Evolutionary conservation across 495 filamentous ascomycete species (phyloP), one percentile per base, ranked within the genome.

Genomic region (Aspergillus leporis): DNA sequence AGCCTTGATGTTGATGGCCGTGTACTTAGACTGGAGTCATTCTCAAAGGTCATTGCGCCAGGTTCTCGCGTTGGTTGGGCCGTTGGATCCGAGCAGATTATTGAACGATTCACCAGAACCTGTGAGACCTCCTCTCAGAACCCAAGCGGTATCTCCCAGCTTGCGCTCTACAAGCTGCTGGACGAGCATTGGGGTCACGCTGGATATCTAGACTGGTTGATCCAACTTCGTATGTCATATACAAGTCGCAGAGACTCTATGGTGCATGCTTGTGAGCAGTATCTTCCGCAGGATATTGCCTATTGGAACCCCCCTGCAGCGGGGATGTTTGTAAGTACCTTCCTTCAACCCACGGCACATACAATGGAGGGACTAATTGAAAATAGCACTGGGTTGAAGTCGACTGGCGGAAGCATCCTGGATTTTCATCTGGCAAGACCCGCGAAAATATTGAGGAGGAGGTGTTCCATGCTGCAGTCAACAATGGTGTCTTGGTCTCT

Each of bases 181-280:
- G 94, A 98, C 55, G 92, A 97, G 71, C 82, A 85, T 51, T 98
- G 94, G 94, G 94, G 93, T 22, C 94, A 98, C 68, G 77, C 79
- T n/a, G 94, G 95, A 0, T 98, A 90, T 68, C 66, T 98, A 12
- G 81, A 90, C 64, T 98, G 94, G 94, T 74, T 98, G 68, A 90
- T 96, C 62, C 76, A 90, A 65, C 71, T 98, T 51, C 82, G 92
- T n/a, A 69, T 87, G 68, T 83, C 91, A 69, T 98, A 98, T 66
- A 94, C 93, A 18, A 71, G 76, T 59, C 83, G 93, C 41, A 74
- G 94, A 36, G 82, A 97, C 64, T 79, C 83, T 14, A 79, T 98
- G 51, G 77, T 96, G n/a, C 80, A 81, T 30, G 91, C 94, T 0
- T 97, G 92, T 62, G 92, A 96, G 74, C 81, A 82, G 63, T 83